phyloP scores from a whole-genome alignment of 2,329 filamentous ascomycete species.

The Aspergillus melleus region DNA sequence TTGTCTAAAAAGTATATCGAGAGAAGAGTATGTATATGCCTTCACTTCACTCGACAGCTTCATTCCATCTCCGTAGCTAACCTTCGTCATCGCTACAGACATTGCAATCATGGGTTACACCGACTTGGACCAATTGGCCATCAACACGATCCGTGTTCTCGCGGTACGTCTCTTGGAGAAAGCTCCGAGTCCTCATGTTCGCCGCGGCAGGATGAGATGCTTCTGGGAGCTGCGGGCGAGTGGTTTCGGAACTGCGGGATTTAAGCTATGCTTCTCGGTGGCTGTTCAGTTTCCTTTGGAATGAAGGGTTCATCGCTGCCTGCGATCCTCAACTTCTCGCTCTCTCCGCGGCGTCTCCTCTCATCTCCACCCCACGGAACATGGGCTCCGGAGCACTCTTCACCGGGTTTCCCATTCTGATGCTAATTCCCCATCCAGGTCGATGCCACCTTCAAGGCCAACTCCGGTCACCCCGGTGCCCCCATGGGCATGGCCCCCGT shows the following conservation, averaged over 20 bases:
- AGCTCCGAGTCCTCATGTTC: constrained; percentile 9
- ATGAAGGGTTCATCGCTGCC: neutral
- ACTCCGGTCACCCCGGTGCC: constrained; percentile 97
- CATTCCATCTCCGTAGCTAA: constrained; percentile 17
- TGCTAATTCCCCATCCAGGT: constrained; percentile 58
- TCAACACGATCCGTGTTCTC: constrained; percentile 97
- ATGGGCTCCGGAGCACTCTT: constrained; percentile 8
- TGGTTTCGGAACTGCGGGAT: neutral
- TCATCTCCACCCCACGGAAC: constrained; percentile 1
- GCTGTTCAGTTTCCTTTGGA: neutral
- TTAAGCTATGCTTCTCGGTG: neutral
- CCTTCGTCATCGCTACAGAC: constrained; percentile 15
- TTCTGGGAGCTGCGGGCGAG: neutral
- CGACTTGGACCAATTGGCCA: constrained; percentile 83
- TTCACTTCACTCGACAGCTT: constrained; percentile 1
- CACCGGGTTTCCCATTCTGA: neutral
- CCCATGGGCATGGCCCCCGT: constrained; percentile 96
- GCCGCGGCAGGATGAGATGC: neutral
- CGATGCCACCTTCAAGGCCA: constrained; percentile 94
- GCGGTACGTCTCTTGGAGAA: constrained; percentile 67
- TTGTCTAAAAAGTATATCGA: constrained; percentile 19
- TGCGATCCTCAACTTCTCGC: neutral
- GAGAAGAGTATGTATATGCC: neutral
- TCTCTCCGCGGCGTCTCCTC: neutral
- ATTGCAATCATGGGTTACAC: constrained; percentile 76